Conservation (phyloP, 805 yeast species). For the Candida sonorensis region DNA sequence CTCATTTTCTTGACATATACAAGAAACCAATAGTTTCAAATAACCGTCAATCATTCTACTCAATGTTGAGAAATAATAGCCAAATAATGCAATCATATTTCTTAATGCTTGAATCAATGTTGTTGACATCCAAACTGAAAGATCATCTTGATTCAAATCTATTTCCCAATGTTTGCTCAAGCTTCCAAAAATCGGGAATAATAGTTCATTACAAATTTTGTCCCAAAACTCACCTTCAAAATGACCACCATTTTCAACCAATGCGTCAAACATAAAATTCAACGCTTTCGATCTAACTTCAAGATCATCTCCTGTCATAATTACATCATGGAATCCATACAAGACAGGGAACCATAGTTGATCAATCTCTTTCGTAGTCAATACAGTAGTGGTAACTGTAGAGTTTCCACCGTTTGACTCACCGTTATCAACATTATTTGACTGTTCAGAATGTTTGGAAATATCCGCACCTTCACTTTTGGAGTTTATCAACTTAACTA, state of each 20-base stretch:
- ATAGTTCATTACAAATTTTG: conserved; percentile 61
- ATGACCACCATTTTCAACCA: conserved; percentile 71
- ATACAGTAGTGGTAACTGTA: conserved; percentile 25
- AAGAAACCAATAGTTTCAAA: conserved; percentile 68
- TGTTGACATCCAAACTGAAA: conserved; percentile 94
- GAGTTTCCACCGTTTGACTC: conserved; percentile 21
- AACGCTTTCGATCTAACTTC: conserved; percentile 91
- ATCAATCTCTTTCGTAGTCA: conserved; percentile 24
- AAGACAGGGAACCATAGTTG: conserved; percentile 79
- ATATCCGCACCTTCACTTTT: conserved; percentile 19
- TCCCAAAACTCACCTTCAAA: conserved; percentile 81
- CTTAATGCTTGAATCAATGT: conserved; percentile 93
- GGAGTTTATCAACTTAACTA: conserved; percentile 54
- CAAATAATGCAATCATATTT: conserved; percentile 75
- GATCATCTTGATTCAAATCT: conserved; percentile 68
- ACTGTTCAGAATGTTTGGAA: too few species aligned
- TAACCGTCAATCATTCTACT: conserved; percentile 72
- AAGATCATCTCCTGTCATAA: conserved; percentile 88
- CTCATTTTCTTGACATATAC: conserved; percentile 95
- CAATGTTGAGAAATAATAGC: conserved; percentile 74
- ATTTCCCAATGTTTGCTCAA: conserved; percentile 71
- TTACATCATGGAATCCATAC: conserved; percentile 77
- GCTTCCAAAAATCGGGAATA: conserved; percentile 87
- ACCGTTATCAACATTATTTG: too few species aligned
- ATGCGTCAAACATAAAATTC: conserved; percentile 71